phyloP scores from a whole-genome alignment of 306 rosid species.

The Gastrolobium villosum region DNA sequence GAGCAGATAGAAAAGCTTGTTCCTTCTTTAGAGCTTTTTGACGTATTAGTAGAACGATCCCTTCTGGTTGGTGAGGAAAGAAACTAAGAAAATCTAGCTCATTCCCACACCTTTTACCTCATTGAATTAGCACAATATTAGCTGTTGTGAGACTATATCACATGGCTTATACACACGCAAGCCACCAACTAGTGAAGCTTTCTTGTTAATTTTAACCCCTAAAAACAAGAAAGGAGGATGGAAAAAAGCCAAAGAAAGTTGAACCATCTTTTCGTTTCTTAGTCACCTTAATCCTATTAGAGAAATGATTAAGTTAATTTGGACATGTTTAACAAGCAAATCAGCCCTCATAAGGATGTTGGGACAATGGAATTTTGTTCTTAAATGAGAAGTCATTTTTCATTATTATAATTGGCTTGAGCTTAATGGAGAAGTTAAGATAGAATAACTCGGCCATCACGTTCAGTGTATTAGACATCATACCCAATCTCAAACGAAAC shows the following conservation, averaged over 20 bases:
- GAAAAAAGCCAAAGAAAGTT: conserved; percentile 43
- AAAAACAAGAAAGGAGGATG: neutral
- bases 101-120: conserved; percentile 49
- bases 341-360: conserved; percentile 40
- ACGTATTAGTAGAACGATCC: conserved; percentile 45
- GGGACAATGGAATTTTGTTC: conserved; percentile 49
- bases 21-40: conserved; percentile 55
- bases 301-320: conserved; percentile 34
- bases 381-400: conserved; percentile 46
- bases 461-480: conserved; percentile 37
- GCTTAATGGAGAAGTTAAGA: conserved; percentile 45
- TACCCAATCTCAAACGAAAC: conserved; percentile 41
- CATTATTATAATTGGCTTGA: conserved; percentile 47
- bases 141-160: conserved; percentile 12
- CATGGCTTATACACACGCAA: conserved; percentile 48
- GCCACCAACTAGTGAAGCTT: conserved; percentile 44
- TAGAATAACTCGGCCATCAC: conserved; percentile 36
- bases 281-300: conserved; percentile 59
- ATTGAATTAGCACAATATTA: conserved; percentile 37
- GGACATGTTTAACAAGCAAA: conserved; percentile 30
- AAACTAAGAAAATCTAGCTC: conserved; percentile 46
- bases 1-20: conserved; percentile 50
- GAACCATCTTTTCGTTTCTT: conserved; percentile 54
- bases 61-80: conserved; percentile 50
- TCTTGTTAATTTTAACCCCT: conserved; percentile 20